These are phyloP conservation scores for Mortierella sp. DNA, from an alignment of 371 early-diverging fungal species.

Conservation along the genomic window DNA sequence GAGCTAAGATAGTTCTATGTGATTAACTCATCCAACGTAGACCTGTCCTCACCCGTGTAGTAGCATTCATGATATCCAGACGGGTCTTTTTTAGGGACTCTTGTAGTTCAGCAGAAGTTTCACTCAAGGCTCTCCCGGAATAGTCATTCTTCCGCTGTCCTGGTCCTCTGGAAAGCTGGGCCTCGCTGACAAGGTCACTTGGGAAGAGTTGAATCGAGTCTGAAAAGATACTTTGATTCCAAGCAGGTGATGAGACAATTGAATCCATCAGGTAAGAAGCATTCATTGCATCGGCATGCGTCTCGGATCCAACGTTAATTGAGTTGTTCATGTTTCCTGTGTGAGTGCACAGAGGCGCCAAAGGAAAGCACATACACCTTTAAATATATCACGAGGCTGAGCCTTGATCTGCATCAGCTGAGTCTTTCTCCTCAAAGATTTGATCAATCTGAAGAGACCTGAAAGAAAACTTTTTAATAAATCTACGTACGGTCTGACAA, in stretches of 20 bases:
- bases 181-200: background rate
- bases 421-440: too few relatives aligned
- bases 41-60: background rate
- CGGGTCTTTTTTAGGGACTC: background rate
- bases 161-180: background rate
- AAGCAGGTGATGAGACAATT: background rate
- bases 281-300: background rate
- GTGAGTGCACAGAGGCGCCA: too few relatives aligned
- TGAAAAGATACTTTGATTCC: conserved; percentile 4
- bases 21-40: too few relatives aligned
- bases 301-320: background rate
- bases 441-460: too few relatives aligned
- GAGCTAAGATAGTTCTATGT: background rate
- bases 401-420: too few relatives aligned
- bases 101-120: background rate
- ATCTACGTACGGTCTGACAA: background rate
- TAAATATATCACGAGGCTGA: too few relatives aligned
- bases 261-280: background rate
- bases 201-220: conserved; percentile 3
- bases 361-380: too few relatives aligned
- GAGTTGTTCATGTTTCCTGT: background rate
- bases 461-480: background rate
- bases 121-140: background rate
- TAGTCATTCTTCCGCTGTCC: background rate
- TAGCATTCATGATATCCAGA: background rate